Percentiles rank a stretch among this genome's conserved stretches.
phyloP scores from a whole-genome alignment of 768 basidiomycete genomes.

The Psilocybe sp. region DNA sequence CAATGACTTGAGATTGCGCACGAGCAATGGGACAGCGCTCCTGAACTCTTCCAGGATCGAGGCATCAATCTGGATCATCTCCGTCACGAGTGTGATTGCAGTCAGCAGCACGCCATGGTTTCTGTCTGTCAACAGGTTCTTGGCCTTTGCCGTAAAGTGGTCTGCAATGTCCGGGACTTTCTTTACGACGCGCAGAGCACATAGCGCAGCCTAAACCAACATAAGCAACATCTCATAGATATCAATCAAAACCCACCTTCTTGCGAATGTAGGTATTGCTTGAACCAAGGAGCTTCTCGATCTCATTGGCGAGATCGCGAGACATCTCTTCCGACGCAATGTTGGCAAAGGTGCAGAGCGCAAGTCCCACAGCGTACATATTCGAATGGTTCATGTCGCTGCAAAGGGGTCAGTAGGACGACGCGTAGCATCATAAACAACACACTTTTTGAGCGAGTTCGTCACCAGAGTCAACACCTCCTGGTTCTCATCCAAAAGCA shows the following conservation, averaged over 20 bases:
- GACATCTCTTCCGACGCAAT: conserved; percentile 99
- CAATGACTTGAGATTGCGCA: conserved; percentile 91
- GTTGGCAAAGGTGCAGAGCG: conserved; percentile 97
- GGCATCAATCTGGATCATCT: conserved; percentile 86
- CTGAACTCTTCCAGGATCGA: conserved; percentile 81
- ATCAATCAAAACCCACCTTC: conserved; percentile 60
- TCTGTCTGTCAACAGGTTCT: conserved; percentile 88
- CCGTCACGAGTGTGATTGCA: conserved; percentile 91
- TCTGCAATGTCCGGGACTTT: conserved; percentile 95
- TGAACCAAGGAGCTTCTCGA: conserved; percentile 94
- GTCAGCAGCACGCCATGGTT: conserved; percentile 95
- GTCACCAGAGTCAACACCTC: conserved; percentile 97
- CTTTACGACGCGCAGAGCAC: conserved; percentile 90
- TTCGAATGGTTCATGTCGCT: conserved; percentile 99
- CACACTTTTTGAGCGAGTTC: conserved; percentile 96
- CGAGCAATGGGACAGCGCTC: conserved; percentile 89
- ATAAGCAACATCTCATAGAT: conserved; percentile 7
- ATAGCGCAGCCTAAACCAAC: conserved; percentile 77
- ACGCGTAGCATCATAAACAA: conserved; percentile 6
- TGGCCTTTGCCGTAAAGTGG: conserved; percentile 87
- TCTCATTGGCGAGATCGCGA: conserved; percentile 94
- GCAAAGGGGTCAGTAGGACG: conserved; percentile 11
- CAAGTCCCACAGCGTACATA: conserved; percentile 97
- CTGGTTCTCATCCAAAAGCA: conserved; percentile 94
- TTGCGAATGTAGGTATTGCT: conserved; percentile 99